Base-by-base conservation (phyloP, 2,329 filamentous ascomycete species). In the Macrophomina tecta region DNA sequence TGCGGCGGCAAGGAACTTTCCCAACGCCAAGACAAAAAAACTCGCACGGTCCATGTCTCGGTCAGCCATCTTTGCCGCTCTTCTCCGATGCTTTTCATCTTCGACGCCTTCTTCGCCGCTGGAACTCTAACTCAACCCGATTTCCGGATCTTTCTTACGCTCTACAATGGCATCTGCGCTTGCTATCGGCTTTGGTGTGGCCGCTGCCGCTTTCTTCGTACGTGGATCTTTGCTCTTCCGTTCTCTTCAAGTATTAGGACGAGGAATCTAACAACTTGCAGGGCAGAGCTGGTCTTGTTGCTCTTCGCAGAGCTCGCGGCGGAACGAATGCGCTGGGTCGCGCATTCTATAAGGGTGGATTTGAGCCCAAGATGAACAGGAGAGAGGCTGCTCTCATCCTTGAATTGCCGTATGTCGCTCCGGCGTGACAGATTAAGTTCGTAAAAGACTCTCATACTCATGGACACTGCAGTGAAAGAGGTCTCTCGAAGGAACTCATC, bases 321-420 rank as follows among this genome's bases (percentile, higher is more conserved):
- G 74, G 72, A 34, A 69, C 80, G 8, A 91, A 91, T 71, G 90
- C 91, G 42, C 83, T 97, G 73, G 95, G 95, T 73, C 93, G 94
- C 80, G 89, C 93, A 49, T 99, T 93, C 77, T 98, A 97, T 86
- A 99, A 98, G 82, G 95, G 95, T 72, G 95, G 95, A n/a, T 99
- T 99, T 77, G 95, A 99, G 83, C 85, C 89, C 68, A 91, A 91
- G 81, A 99, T 99, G 94, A 97, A 89, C 79, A 88, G 91, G 79
- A 89, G 91, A 78, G 95, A 99, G 82, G 95, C 95, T 28, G 86
- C 93, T 4, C 82, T 99, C 73, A 97, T 99, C 69, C 83, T 99
- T 58, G 91, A 95, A 71, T 89, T 98, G 69, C 92, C 89, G 94
- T 97, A 88, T 67, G 85, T 82, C 12, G 14, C 18, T 4, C 32